Base-by-base conservation (phyloP, 2,329 filamentous ascomycete species). In the Diaporthe nobilis region DNA sequence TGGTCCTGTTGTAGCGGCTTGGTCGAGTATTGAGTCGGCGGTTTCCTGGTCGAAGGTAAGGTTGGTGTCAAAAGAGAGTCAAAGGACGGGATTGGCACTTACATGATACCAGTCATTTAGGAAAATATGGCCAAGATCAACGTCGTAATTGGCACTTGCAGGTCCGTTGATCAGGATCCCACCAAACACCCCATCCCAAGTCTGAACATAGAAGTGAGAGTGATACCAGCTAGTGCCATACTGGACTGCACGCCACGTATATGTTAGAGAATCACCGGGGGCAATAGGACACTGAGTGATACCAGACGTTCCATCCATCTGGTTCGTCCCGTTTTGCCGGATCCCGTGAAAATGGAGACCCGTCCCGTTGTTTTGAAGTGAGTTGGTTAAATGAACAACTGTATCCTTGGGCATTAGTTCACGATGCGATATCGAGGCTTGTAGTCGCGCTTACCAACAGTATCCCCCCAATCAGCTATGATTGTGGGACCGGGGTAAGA, bases 81-180 rank as follows among this genome's bases (percentile, higher is more conserved):
- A 20, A 9, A 9, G n/a, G 10, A 8, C 5, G 12, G 5, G 34
- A 9, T 42, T 15, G 6, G 2, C 12, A 61, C 58, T 10, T 17
- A 61, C 58, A 42, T 61, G 58, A 13, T 61, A 61, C 89, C 90
- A 92, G 78, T 93, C 91, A 15, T 86, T 88, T 3, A 93, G 80
- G 22, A 91, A 85, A 0, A 93, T 78, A 17, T 87, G 82, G 2
- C 92, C 92, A 0, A 93, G 84, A 79, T 94, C 92, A 67, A 89
- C 86, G 75, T 94, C 91, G 78, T 92, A 92, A 78, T 91, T 86
- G 10, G 86, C 85, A 4, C 88, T 87, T 0, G 87, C 86, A 0
- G 91, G 91, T 0, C 91, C 91, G 65, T 92, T 86, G 78, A 93
- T 90, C 28, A 92, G 82, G 51, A 94, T 88, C 4, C 87, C 87